These are phyloP conservation scores for Lipomyces oligophaga DNA, from an alignment of 805 yeast genomes.

Conservation along the genomic window DNA sequence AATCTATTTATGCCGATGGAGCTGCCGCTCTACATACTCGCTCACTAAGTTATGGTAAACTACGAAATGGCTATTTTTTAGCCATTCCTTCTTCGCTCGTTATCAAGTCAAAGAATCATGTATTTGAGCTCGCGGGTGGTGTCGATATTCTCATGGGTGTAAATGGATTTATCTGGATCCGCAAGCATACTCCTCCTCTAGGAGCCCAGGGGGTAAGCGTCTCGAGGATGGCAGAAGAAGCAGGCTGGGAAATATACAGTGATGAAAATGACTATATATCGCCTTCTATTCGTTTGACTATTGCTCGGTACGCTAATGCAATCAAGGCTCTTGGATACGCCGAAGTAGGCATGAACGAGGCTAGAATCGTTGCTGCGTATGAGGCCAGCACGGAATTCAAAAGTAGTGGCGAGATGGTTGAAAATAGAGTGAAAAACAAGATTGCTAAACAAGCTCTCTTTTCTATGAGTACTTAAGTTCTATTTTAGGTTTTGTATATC, in stretches of 20 bases:
- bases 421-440: conserved; percentile 57
- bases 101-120: conserved; percentile 80
- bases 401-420: conserved; percentile 65
- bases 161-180: conserved; percentile 91
- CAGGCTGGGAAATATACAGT: conserved; percentile 91
- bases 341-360: conserved; percentile 83
- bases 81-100: conserved; percentile 79
- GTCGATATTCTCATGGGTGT: conserved; percentile 88
- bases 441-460: conserved; percentile 12
- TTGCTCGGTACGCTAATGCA: conserved; percentile 81
- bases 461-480: not conserved
- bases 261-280: conserved; percentile 69
- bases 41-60: conserved; percentile 89
- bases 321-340: conserved; percentile 75
- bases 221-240: conserved; percentile 76
- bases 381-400: conserved; percentile 83
- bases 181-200: conserved; percentile 48
- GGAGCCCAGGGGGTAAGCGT: conserved; percentile 11
- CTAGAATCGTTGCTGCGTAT: conserved; percentile 73
- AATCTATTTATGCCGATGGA: conserved; percentile 82
- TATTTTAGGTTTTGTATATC: not conserved
- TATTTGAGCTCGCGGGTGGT: conserved; percentile 88
- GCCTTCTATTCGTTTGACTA: conserved; percentile 59
- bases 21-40: conserved; percentile 92
- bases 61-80: conserved; percentile 82